Conservation (phyloP, 2,329 filamentous ascomycete species). For the Exophiala spinifera region DNA sequence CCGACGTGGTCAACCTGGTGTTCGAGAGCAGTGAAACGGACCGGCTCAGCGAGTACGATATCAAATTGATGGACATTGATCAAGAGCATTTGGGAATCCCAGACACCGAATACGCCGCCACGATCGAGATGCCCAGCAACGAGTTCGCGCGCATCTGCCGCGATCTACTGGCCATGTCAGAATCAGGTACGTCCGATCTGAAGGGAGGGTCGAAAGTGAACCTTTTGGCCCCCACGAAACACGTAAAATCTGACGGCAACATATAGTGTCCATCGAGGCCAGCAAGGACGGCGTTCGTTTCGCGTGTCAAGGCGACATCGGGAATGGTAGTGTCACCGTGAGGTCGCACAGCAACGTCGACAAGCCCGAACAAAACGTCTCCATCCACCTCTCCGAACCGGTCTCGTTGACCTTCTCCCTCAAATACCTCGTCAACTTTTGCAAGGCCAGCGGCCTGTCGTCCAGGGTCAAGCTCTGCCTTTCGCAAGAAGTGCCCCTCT, state of each 20-base stretch:
- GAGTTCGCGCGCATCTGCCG: slow-evolving; percentile 96
- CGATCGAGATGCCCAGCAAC: slow-evolving; percentile 77
- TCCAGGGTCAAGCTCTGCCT: slow-evolving; percentile 83
- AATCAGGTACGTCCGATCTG: slow-evolving; percentile 94
- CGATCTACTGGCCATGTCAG: slow-evolving; percentile 86
- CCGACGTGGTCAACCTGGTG: slow-evolving; percentile 89
- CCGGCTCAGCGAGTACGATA: slow-evolving; percentile 95
- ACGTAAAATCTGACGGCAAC: slow-evolving; percentile 8
- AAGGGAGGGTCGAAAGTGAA: no score
- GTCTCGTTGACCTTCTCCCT: slow-evolving; percentile 95
- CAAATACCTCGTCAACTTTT: slow-evolving; percentile 99
- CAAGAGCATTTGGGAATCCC: slow-evolving; percentile 99
- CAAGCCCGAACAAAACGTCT: slow-evolving; percentile 79
- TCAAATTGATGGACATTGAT: slow-evolving; percentile 99
- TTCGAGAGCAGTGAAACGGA: slow-evolving; percentile 90
- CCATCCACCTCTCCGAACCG: slow-evolving; percentile 87
- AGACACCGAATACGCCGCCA: slow-evolving; percentile 96
- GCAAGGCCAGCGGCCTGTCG: slow-evolving; percentile 89
- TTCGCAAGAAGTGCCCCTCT: slow-evolving; percentile 90
- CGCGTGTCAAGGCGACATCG: slow-evolving; percentile 88
- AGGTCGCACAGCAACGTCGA: slow-evolving; percentile 86
- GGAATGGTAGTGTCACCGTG: slow-evolving; percentile 88
- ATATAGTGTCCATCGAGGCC: slow-evolving; percentile 93
- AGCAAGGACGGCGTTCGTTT: slow-evolving; percentile 98
- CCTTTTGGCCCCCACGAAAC: no score